Percentiles rank a stretch among this genome's conserved stretches.
Conservation (phyloP, 331 rosid genomes). For the Erythrophleum ivorense region DNA sequence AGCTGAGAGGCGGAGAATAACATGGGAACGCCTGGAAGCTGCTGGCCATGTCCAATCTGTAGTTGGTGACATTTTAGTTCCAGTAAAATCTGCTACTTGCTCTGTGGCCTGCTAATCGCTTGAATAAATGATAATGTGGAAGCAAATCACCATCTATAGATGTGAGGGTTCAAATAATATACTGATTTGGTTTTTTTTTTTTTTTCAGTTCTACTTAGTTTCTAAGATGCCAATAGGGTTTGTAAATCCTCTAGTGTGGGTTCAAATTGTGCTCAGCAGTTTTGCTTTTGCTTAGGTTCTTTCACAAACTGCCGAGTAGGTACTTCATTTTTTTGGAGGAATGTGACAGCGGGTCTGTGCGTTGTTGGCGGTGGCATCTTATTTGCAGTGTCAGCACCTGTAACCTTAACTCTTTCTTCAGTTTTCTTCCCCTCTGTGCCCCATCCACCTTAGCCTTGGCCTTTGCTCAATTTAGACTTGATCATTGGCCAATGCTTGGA, state of each 20-base stretch:
- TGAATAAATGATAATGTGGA: not conserved
- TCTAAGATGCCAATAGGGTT: constrained; percentile 39
- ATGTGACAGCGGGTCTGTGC: not conserved
- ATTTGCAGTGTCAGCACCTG: constrained; percentile 48
- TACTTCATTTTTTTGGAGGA: constrained; percentile 13
- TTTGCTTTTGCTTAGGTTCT: constrained; percentile 40
- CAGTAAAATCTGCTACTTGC: constrained; percentile 74
- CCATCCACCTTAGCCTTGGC: constrained; percentile 23
- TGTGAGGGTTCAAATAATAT: constrained; percentile 44
- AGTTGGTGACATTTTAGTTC: constrained; percentile 57
- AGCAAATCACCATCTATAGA: constrained; percentile 17
- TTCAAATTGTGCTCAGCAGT: constrained; percentile 43
- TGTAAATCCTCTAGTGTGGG: constrained; percentile 50
- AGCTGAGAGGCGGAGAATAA: constrained; percentile 78
- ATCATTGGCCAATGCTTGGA: not conserved
- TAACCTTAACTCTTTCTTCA: constrained; percentile 42
- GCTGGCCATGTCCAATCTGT: constrained; percentile 60
- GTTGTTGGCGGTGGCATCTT: constrained; percentile 54
- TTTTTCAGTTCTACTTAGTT: not conserved
- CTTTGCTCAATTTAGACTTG: not conserved
- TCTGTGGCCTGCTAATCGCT: constrained; percentile 78
- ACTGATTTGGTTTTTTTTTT: constrained; percentile 37
- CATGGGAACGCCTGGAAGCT: constrained; percentile 91
- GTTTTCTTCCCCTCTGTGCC: constrained; percentile 9
- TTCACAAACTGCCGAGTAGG: constrained; percentile 34